These are phyloP conservation scores for Graphilbum ipis-grandicollis DNA, from an alignment of 2,329 filamentous ascomycete species.

Conservation along the genomic window DNA sequence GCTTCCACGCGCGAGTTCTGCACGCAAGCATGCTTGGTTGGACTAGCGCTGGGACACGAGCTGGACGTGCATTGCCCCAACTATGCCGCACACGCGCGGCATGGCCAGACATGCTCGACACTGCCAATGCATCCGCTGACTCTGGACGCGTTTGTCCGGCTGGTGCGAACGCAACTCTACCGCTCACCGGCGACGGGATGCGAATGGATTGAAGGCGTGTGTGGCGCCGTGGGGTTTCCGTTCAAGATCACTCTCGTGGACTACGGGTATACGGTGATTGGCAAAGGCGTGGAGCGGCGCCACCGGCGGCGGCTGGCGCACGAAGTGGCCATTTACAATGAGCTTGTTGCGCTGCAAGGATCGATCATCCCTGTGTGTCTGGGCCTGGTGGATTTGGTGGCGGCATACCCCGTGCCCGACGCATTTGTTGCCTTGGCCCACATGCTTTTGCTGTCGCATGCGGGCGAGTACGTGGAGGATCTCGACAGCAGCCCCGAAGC, in stretches of 20 bases:
- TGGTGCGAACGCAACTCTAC: background rate
- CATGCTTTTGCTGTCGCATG: constrained; percentile 2
- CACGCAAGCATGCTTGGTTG: background rate
- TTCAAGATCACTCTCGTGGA: constrained; percentile 7
- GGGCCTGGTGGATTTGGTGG: constrained; percentile 1
- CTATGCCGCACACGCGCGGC: background rate
- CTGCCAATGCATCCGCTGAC: too few relatives aligned
- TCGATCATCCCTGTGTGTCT: constrained; percentile 6
- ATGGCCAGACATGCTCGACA: too few relatives aligned
- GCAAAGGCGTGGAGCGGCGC: constrained; percentile 4
- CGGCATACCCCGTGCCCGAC: background rate
- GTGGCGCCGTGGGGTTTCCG: constrained; percentile 3
- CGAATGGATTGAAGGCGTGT: background rate
- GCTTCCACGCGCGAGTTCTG: background rate
- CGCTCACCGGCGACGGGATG: background rate
- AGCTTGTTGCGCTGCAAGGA: constrained; percentile 4
- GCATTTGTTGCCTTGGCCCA: background rate
- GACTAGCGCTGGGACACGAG: background rate
- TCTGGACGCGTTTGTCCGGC: background rate
- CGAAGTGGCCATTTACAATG: constrained; percentile 3
- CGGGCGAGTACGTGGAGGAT: constrained; percentile 1
- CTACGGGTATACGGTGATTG: constrained; percentile 8
- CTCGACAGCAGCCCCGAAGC: background rate
- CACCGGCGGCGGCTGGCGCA: background rate
- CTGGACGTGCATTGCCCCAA: background rate